Evolutionary conservation across 2,329 filamentous ascomycete species (phyloP), one percentile per base, ranked within the genome.

Genomic region (Nemania sp.): DNA sequence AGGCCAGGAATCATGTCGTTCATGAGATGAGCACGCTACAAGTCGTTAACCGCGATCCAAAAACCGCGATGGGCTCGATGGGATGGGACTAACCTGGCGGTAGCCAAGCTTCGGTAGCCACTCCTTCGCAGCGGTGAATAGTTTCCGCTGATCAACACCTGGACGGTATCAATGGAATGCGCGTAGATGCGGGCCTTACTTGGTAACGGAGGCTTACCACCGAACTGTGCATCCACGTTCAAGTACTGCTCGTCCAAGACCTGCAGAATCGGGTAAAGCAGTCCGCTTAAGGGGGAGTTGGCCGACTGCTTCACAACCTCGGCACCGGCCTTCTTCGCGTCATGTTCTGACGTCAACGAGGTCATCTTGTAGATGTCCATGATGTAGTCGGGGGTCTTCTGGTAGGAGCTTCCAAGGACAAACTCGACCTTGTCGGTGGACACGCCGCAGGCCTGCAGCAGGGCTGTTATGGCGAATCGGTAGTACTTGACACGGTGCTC

Each of bases 261-360:
- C 77, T 98, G 95, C 77, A 99, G 88, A 49, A 96, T 81, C 1
- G 91, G 91, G 80, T 96, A 96, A 63, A 94, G 83, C 12, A 94
- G 81, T 1, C 90, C 91, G 58, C 84, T 87, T 56, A 96, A 74
- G 2, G 89, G 85, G 10, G 89, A 86, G 71, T 94, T 92, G 58
- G 86, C 84, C 3, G 89, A 87, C 79, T 98, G 92, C 82, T 98
- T 98, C 67, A 99, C 94, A 7, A 98, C 87, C 77, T 98, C 95
- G 1, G 92, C 90, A 40, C 94, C 94, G 0, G 94, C 93, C 77
- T 92, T 95, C 77, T 92, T 91, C 15, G 92, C 91, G 71, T 73
- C 74, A 12, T 70, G 69, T 64, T 72, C 71, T 39, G 66, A 95
- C 88, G 72, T 93, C 87, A 77, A 92, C 87, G 13, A 88, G 47